Evolutionary conservation across 2,329 filamentous ascomycete species (phyloP).

Genomic region (Daldinia sp.): DNA sequence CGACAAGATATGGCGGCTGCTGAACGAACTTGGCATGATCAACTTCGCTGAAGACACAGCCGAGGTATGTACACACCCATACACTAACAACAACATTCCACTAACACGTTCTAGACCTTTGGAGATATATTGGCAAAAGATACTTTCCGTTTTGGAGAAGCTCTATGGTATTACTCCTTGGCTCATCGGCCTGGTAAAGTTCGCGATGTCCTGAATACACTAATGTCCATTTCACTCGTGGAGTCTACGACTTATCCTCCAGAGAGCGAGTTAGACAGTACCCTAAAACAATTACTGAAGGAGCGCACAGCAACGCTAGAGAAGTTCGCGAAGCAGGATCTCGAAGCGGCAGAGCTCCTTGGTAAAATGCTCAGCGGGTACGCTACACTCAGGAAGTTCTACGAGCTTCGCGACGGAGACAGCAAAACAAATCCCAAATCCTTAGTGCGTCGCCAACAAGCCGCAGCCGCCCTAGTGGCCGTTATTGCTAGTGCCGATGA

Average conservation of each 20-base stretch:
- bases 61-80: conserved; percentile 70
- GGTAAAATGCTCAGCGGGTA: conserved; percentile 92
- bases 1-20: conserved; percentile 83
- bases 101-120: conserved; percentile 74
- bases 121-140: conserved; percentile 80
- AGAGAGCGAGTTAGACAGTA: conserved; percentile 76
- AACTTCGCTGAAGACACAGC: conserved; percentile 84
- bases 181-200: conserved; percentile 83
- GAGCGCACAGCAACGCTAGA: conserved; percentile 79
- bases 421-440: conserved; percentile 58
- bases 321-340: conserved; percentile 77
- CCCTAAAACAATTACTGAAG: conserved; percentile 76
- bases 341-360: conserved; percentile 84
- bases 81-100: neutral
- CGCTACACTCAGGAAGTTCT: conserved; percentile 89
- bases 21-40: conserved; percentile 81
- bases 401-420: conserved; percentile 81
- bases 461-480: conserved; percentile 80
- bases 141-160: conserved; percentile 84
- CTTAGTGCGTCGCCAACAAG: conserved; percentile 72
- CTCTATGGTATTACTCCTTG: conserved; percentile 90
- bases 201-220: conserved; percentile 84
- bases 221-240: conserved; percentile 88
- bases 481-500: conserved; percentile 88
- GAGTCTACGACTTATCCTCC: conserved; percentile 86